Evolutionary conservation across 768 basidiomycete species (phyloP).

Genomic region (Boletus tomentosulus): DNA sequence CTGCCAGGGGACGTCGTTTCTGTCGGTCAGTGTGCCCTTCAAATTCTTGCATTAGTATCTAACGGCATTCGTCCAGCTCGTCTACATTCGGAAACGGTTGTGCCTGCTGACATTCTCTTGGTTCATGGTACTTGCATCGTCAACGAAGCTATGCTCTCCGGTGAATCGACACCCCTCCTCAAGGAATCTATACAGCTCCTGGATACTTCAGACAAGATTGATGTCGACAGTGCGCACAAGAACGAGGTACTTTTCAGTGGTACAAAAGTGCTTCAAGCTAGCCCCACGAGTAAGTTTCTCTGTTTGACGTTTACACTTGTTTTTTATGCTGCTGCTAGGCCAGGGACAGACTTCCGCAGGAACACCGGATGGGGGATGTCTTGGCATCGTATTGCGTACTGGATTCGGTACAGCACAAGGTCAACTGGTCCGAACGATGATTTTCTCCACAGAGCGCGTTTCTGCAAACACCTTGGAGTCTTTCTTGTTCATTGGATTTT

Average conservation of each 20-base stretch:
- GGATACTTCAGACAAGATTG: constrained; percentile 68
- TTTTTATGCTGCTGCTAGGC: constrained; percentile 12
- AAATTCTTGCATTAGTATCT: not conserved
- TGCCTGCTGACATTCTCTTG: constrained; percentile 93
- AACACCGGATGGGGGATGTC: constrained; percentile 89
- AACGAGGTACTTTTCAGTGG: constrained; percentile 90
- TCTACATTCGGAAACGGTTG: constrained; percentile 73
- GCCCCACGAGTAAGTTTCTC: constrained; percentile 34
- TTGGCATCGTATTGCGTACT: constrained; percentile 89
- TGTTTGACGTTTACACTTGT: not conserved
- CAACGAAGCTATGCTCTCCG: constrained; percentile 98
- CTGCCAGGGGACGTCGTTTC: constrained; percentile 90
- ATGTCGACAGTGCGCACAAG: constrained; percentile 84
- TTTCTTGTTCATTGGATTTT: constrained; percentile 97
- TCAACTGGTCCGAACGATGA: constrained; percentile 97
- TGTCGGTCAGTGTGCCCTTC: constrained; percentile 51
- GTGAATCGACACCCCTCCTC: constrained; percentile 94
- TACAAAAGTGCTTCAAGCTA: constrained; percentile 93
- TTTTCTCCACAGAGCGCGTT: constrained; percentile 95
- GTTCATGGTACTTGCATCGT: constrained; percentile 91
- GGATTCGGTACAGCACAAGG: constrained; percentile 98
- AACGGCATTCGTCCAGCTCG: constrained; percentile 41
- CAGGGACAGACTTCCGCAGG: constrained; percentile 40
- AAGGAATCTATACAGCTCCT: constrained; percentile 93
- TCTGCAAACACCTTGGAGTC: constrained; percentile 95